phyloP scores from a whole-genome alignment of 345 rosid species.

The Erucastrum elatum region DNA sequence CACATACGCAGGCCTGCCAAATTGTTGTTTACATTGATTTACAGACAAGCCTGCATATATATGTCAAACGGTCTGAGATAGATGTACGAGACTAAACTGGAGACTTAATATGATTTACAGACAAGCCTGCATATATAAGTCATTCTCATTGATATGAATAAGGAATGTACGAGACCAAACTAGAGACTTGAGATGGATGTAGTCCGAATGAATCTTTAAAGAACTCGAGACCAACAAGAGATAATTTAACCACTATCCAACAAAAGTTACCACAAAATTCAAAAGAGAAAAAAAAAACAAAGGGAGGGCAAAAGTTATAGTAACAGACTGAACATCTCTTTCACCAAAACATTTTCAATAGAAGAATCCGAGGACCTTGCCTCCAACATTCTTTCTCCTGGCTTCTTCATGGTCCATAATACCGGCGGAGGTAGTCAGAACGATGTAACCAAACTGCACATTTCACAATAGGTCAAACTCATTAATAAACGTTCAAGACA shows the following conservation, averaged over 20 bases:
- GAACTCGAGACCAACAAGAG: conserved; percentile 7
- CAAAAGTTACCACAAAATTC: conserved; percentile 33
- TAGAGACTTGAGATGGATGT: background rate
- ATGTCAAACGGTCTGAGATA: too few relatives aligned
- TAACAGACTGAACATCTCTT: background rate
- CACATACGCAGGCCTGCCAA: background rate
- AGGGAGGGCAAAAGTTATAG: background rate
- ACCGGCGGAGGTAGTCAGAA: conserved; percentile 45
- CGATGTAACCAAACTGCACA: conserved; percentile 46
- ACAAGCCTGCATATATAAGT: background rate
- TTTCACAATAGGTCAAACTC: background rate
- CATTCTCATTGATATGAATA: background rate
- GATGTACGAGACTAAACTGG: too few relatives aligned
- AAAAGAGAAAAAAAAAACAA: background rate
- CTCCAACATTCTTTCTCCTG: conserved; percentile 46
- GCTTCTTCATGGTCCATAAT: conserved; percentile 52
- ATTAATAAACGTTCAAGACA: background rate
- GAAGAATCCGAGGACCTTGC: conserved; percentile 49
- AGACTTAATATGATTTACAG: background rate
- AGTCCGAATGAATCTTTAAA: conserved; percentile 7
- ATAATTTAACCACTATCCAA: conserved; percentile 19
- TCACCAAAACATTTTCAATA: conserved; percentile 26
- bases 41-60: background rate
- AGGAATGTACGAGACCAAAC: background rate
- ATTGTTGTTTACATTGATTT: background rate